Evolutionary conservation across 257 asterid genomes (phyloP).

Genomic region (Nicotiana tomentosiformis): DNA sequence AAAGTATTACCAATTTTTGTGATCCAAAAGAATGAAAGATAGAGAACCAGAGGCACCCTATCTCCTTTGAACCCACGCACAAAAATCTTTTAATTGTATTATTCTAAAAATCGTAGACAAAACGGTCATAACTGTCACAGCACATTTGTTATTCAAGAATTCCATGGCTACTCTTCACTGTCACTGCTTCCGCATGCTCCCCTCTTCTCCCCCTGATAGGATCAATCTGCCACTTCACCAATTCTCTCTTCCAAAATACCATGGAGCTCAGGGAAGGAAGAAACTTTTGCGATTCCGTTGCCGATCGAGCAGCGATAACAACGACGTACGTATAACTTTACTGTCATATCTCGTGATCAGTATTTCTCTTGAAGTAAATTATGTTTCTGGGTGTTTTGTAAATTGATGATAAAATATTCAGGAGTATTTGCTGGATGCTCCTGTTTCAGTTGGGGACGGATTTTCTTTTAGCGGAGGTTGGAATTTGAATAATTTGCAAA

Average conservation of each 20-base stretch:
- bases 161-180: conserved; percentile 51
- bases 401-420: conserved; percentile 12
- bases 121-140: conserved; percentile 30
- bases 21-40: conserved; percentile 13
- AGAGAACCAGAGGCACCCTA: conserved; percentile 54
- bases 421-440: conserved; percentile 84
- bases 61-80: conserved; percentile 19
- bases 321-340: conserved; percentile 35
- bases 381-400: not conserved
- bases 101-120: conserved; percentile 1
- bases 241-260: conserved; percentile 12
- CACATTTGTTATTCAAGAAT: not conserved
- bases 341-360: not conserved
- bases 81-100: not conserved
- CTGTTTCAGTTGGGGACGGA: conserved; percentile 75
- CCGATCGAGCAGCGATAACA: conserved; percentile 45
- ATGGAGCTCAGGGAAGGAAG: conserved; percentile 17
- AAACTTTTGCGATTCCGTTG: conserved; percentile 24
- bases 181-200: conserved; percentile 17
- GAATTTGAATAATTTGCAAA: not conserved
- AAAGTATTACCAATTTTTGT: not conserved
- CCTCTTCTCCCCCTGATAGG: conserved; percentile 7
- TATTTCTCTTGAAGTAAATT: not conserved
- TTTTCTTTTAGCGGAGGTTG: conserved; percentile 94
- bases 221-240: not conserved